A percentile compares a stretch with the other conserved stretches of the same genome.
These are phyloP conservation scores for Leptographium radiaticola DNA, from an alignment of 2,329 filamentous ascomycete genomes.

Conservation along the genomic window DNA sequence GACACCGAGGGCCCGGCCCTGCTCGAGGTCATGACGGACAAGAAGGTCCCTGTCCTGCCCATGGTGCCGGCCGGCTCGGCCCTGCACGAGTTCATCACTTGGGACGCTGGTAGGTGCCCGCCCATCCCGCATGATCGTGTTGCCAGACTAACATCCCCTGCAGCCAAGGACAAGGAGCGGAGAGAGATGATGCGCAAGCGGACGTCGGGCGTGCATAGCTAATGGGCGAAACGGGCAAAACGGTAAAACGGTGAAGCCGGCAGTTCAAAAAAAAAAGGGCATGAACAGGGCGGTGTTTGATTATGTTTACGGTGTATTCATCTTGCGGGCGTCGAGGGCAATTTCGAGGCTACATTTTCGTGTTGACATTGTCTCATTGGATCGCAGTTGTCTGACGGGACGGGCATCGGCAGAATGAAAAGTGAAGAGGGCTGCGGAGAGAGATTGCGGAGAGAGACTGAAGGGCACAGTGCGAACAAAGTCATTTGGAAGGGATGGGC, in stretches of 20 bases:
- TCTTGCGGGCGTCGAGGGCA: not conserved
- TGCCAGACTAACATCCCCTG: not conserved
- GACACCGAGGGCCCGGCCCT: slow-evolving; percentile 82
- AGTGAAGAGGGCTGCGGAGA: too few species aligned
- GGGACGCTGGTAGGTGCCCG: slow-evolving; percentile 56
- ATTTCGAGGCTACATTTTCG: not conserved
- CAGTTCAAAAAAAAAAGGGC: not conserved
- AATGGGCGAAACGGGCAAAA: not conserved
- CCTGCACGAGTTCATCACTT: slow-evolving; percentile 87
- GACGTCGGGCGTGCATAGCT: slow-evolving; percentile 38
- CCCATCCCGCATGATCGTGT: not conserved
- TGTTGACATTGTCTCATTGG: too few species aligned
- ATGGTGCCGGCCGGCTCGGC: slow-evolving; percentile 87
- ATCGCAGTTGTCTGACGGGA: too few species aligned
- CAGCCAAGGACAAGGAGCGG: slow-evolving; percentile 55
- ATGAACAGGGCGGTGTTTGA: not conserved
- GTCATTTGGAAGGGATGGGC: too few species aligned
- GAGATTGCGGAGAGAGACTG: too few species aligned
- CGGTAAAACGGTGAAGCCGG: too few species aligned
- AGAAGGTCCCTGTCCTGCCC: slow-evolving; percentile 86
- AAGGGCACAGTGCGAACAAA: too few species aligned
- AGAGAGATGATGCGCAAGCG: slow-evolving; percentile 54
- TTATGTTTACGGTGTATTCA: not conserved
- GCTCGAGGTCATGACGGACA: slow-evolving; percentile 83
- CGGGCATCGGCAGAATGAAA: too few species aligned